Evolutionary conservation across 495 filamentous ascomycete species (phyloP).

Genomic region (Tuber brumale): DNA sequence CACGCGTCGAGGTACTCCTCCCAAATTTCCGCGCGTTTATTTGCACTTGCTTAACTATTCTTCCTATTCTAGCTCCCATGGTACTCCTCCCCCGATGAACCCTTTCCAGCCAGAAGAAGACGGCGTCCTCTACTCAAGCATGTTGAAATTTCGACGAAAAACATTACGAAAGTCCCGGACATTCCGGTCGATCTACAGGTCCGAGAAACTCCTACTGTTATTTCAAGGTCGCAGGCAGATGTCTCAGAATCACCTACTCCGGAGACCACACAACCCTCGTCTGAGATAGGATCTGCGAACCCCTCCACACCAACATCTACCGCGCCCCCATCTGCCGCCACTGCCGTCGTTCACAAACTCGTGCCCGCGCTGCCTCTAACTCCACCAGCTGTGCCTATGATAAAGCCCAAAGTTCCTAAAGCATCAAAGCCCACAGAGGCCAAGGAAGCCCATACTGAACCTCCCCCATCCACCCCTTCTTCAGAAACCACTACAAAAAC

Average conservation of each 20-base stretch:
- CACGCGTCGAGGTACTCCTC: conserved; percentile 8
- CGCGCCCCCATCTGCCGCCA: conserved; percentile 26
- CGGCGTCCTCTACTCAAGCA: conserved; percentile 3
- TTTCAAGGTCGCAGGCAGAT: conserved; percentile 3
- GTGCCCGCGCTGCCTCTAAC: conserved; percentile 24
- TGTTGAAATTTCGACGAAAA: neutral
- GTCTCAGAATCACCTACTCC: conserved; percentile 24
- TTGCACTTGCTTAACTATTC: conserved; percentile 1
- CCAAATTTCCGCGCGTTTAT: conserved; percentile 3
- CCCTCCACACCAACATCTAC: conserved; percentile 30
- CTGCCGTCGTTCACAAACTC: conserved; percentile 27
- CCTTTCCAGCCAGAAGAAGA: conserved; percentile 30
- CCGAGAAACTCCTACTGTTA: neutral
- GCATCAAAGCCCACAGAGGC: conserved; percentile 15
- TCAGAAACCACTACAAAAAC: conserved; percentile 8
- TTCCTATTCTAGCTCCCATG: conserved; percentile 34
- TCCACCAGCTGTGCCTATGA: conserved; percentile 34
- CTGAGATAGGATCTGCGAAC: conserved; percentile 30
- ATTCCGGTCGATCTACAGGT: neutral
- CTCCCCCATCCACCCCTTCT: conserved; percentile 7
- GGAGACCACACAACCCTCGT: conserved; percentile 22
- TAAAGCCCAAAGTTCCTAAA: conserved; percentile 26
- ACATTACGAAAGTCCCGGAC: neutral
- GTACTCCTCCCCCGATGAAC: conserved; percentile 34
- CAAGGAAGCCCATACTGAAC: conserved; percentile 21